Evolutionary conservation across 129 eudicot genomes (phyloP).

Genomic region (Pseudognaphalium luteoalbum): DNA sequence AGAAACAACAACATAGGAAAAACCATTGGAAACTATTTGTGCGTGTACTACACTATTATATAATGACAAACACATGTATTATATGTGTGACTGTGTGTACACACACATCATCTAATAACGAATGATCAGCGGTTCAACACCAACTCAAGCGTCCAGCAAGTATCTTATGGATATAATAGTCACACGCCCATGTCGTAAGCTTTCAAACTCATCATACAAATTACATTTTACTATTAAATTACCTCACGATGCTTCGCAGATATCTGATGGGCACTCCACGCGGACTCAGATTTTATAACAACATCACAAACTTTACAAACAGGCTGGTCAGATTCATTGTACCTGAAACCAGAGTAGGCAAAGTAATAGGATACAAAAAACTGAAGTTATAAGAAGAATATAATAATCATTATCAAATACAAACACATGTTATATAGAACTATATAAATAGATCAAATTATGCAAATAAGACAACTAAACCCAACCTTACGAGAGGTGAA

Average conservation of each 20-base stretch:
- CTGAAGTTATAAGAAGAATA: neutral
- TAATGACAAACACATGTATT: neutral
- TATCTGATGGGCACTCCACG: slow-evolving; percentile 85
- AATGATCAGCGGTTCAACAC: neutral
- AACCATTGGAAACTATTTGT: neutral
- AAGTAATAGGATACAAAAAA: neutral
- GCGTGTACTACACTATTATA: neutral
- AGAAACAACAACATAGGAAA: neutral
- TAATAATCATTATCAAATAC: neutral
- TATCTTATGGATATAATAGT: neutral
- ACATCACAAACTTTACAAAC: slow-evolving; percentile 89
- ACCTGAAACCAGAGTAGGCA: slow-evolving; percentile 46
- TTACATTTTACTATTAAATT: neutral
- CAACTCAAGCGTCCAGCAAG: neutral
- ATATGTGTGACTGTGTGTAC: neutral
- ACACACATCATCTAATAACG: neutral
- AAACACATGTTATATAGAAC: neutral
- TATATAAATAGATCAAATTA: neutral
- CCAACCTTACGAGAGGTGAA: slow-evolving; percentile 78
- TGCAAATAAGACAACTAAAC: neutral
- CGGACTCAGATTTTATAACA: slow-evolving; percentile 77
- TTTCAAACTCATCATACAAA: slow-evolving; percentile 2
- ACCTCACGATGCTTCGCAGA: slow-evolving; percentile 96
- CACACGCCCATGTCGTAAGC: neutral
- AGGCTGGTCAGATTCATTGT: slow-evolving; percentile 79